Evolutionary conservation across 768 basidiomycete genomes (phyloP), one percentile per base, ranked within the genome.

Genomic region (Mycena capillaripes): DNA sequence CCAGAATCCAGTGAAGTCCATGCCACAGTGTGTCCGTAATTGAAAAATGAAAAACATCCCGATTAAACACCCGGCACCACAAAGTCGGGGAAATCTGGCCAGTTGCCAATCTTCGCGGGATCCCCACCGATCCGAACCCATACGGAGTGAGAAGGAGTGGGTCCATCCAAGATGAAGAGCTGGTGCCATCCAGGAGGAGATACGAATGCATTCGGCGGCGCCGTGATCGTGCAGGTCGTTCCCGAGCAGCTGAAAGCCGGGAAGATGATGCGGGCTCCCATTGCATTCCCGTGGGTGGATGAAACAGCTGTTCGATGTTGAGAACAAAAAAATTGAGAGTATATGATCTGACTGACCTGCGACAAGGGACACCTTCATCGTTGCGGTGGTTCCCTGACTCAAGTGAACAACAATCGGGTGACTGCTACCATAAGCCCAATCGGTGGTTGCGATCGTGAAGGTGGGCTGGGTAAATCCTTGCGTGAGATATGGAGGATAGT

Each of bases 401-500:
- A 88, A 77, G 21, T 82, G 75, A n/a, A 89, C 81, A 8, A 81
- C 84, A 74, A 95, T 92, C 2, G 80, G 78, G 75, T 90, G 89
- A n/a, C 79, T 79, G 14, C 86, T 85, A 0, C 88, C 86, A 32
- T 91, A 90, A 0, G 76, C 79, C 93, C 93, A 95, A 77, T 95
- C 93, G 14, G 85, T 88, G 67, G 84, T 78, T 0, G 85, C 74
- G 52, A 93, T 84, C 25, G 85, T 89, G 79, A 90, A 93, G 50
- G 81, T 83, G 0, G 93, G 96, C 68, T 92, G 93, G 6, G 73
- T 79, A 71, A 86, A 82, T 12, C 93, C 93, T 72, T 88, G 81
- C 72, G 82, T 90, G 70, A 95, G 87, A 81, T 97, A 98, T 19
- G 94, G 95, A 8, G 97, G 97, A 76, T 94, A 88, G 83, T 97